Conservation (phyloP, 169 alveolate species). For the Eimeria praecox region DNA sequence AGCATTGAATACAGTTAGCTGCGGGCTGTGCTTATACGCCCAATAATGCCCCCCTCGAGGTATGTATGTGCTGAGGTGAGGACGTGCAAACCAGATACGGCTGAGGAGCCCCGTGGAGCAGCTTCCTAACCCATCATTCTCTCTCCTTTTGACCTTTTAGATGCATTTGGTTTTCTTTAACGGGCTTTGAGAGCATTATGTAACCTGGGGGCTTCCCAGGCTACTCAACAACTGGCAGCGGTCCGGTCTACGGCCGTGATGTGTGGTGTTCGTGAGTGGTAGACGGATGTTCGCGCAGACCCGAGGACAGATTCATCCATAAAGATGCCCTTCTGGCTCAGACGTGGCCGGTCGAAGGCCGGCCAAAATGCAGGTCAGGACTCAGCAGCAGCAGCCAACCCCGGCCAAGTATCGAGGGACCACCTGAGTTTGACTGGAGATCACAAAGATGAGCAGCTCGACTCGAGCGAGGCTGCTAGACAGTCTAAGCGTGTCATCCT, state of each 20-base stretch:
- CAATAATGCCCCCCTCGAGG: constrained; percentile 10
- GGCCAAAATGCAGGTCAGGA: constrained; percentile 23
- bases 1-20: not conserved
- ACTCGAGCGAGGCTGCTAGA: not conserved
- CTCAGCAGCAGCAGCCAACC: constrained; percentile 4
- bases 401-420: constrained; percentile 17
- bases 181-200: not conserved
- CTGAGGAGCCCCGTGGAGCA: not conserved
- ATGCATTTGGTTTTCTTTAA: not conserved
- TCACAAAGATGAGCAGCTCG: constrained; percentile 12
- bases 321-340: constrained; percentile 66
- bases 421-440: constrained; percentile 30
- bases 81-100: not conserved
- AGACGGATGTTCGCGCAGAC: constrained; percentile 17
- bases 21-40: constrained; percentile 8
- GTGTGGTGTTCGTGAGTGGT: not conserved
- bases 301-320: not conserved
- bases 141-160: not conserved
- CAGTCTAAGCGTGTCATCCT: not conserved
- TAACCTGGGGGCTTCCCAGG: constrained; percentile 2
- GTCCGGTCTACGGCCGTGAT: constrained; percentile 48
- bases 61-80: constrained; percentile 22
- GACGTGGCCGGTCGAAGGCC: constrained; percentile 48
- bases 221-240: constrained; percentile 56
- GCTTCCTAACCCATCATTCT: constrained; percentile 14